A percentile compares a stretch with the other conserved stretches of the same genome.
These are phyloP conservation scores for Yarrowia porcina DNA, from an alignment of 805 yeast genomes.

Conservation along the genomic window DNA sequence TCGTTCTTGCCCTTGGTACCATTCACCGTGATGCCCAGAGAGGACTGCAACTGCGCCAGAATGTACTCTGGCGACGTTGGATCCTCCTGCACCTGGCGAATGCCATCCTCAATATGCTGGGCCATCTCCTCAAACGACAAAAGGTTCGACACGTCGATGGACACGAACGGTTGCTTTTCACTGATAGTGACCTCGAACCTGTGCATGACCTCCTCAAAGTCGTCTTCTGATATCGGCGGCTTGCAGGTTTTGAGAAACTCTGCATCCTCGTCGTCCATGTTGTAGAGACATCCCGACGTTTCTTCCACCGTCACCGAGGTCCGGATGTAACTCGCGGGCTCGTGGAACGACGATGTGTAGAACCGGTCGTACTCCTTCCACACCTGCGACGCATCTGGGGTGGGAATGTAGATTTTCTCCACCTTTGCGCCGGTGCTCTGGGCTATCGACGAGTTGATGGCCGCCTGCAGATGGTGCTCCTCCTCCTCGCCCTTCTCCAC, in stretches of 20 bases:
- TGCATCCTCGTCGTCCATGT: slow-evolving; percentile 87
- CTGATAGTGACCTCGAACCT: slow-evolving; percentile 69
- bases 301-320: slow-evolving; percentile 96
- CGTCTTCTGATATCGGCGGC: slow-evolving; percentile 59
- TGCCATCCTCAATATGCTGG: slow-evolving; percentile 41
- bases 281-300: slow-evolving; percentile 78
- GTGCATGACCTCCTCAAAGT: slow-evolving; percentile 76
- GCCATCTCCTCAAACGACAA: slow-evolving; percentile 67
- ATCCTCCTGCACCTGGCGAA: slow-evolving; percentile 53
- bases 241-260: slow-evolving; percentile 52
- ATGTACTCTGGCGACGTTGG: slow-evolving; percentile 42
- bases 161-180: slow-evolving; percentile 82
- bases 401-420: slow-evolving; percentile 77
- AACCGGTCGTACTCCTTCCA: slow-evolving; percentile 75
- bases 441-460: slow-evolving; percentile 73
- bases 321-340: slow-evolving; percentile 78
- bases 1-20: slow-evolving; percentile 14
- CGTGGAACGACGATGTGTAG: slow-evolving; percentile 62
- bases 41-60: slow-evolving; percentile 35
- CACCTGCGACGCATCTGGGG: slow-evolving; percentile 85
- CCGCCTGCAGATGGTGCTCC: slow-evolving; percentile 91
- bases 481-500: slow-evolving; percentile 97
- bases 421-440: slow-evolving; percentile 50
- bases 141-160: slow-evolving; percentile 79
- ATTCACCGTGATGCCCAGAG: slow-evolving; percentile 37